Base-by-base conservation (phyloP, 2,329 filamentous ascomycete genomes). In the Fusarium vanettenii region DNA sequence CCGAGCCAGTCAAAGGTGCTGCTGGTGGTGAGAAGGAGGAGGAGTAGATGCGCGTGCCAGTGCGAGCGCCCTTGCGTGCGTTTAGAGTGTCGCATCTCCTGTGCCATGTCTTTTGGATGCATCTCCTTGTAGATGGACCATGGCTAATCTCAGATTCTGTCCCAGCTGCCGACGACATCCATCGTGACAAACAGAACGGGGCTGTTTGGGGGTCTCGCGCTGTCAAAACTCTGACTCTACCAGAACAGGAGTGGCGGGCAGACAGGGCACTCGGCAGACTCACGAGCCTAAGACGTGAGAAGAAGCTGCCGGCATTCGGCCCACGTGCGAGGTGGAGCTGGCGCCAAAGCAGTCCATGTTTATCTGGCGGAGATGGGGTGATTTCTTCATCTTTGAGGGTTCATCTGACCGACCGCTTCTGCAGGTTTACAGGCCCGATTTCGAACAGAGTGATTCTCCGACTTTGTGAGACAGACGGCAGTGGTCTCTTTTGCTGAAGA, bases 301-400 rank as follows among this genome's bases (percentile, higher is more conserved):
- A 59, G 52, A 57, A 65, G 72, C 74, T 76, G 64, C 76, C 69
- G 76, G 76, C 74, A 78, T 77, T 73, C 73, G 70, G 56, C 64
- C 75, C 76, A 78, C 76, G 76, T 78, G 76, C 75, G 66, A 45
- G 61, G 76, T 78, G 76, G 76, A 78, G 72, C 48, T 66, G 60
- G 64, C 60, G 50, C 43, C 41, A 71, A 56, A 62, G 60, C 57
- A 64, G 57, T 37, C 35, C 35, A 37, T 71, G 60, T 65, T 48
- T 31, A 43, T 56, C 67, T 60, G 56, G 62, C 41, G 37, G 61
- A 33, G 56, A 73, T 73, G 69, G 66, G 63, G 69, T 70, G 59
- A 67, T 69, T 64, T 20, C 18, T 31, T 43, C 55, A 48, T 70
- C 62, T 45, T 25, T 25, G 25, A 35, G 22, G 22, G 55, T 41